Percentiles rank a stretch among this genome's conserved stretches.
These are phyloP conservation scores for Trichosporon sp. DNA, from an alignment of 1,284 basidiomycete species.

Conservation along the genomic window DNA sequence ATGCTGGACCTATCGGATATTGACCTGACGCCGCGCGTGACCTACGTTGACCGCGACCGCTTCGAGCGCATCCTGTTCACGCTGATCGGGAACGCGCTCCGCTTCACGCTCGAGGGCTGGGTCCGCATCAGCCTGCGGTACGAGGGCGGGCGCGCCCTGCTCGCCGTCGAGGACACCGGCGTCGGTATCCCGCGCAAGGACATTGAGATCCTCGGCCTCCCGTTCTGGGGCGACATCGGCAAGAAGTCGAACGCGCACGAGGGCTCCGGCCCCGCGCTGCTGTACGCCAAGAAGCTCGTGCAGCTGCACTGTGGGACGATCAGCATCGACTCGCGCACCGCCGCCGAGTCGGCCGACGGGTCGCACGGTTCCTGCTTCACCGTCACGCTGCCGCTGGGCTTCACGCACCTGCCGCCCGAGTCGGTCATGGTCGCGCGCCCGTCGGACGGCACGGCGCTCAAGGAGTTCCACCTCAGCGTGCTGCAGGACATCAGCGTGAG, in stretches of 20 bases:
- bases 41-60: conserved; percentile 45
- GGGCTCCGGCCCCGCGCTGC: neutral
- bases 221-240: neutral
- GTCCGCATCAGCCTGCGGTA: neutral
- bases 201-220: neutral
- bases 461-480: neutral
- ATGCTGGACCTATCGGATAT: conserved; percentile 40
- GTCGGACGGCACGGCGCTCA: neutral
- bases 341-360: neutral
- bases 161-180: neutral
- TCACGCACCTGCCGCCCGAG: conserved; percentile 36
- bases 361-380: neutral
- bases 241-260: neutral
- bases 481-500: neutral
- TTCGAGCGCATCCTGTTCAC: conserved; percentile 35
- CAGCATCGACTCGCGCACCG: neutral
- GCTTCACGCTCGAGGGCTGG: neutral
- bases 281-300: neutral
- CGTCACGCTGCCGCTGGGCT: conserved; percentile 23
- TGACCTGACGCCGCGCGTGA: conserved; percentile 34
- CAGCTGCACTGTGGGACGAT: neutral
- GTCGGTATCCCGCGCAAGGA: neutral
- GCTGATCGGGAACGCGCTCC: conserved; percentile 31
- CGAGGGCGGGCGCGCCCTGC: neutral
- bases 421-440: conserved; percentile 22